Evolutionary conservation across 129 eudicot genomes (phyloP).

Genomic region (Smallanthus sonchifolius): DNA sequence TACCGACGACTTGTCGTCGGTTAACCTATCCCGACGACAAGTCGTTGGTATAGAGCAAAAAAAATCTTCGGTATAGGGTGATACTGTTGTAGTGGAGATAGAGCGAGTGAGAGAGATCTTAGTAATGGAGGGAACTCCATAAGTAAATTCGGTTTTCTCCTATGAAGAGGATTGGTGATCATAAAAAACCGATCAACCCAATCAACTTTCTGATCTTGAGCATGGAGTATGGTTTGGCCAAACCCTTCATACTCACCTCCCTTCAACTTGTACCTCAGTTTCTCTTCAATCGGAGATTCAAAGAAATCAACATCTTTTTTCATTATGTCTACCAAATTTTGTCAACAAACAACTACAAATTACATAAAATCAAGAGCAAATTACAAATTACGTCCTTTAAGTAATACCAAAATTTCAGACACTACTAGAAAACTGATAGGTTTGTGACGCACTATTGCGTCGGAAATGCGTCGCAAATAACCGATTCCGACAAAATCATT

Average conservation of each 20-base stretch:
- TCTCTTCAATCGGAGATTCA: constrained; percentile 49
- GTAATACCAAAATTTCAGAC: too few relatives aligned
- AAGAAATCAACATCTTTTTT: constrained; percentile 43
- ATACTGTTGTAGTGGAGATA: neutral
- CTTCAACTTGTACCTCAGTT: constrained; percentile 30
- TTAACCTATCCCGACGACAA: too few relatives aligned
- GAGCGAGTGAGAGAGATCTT: constrained; percentile 20
- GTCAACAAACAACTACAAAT: constrained; percentile 47
- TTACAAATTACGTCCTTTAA: too few relatives aligned
- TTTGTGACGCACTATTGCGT: too few relatives aligned
- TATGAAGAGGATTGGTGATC: constrained; percentile 42
- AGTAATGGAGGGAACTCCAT: constrained; percentile 42
- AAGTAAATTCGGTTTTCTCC: constrained; percentile 47
- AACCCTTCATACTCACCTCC: constrained; percentile 54
- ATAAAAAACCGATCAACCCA: constrained; percentile 56
- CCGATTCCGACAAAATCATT: too few relatives aligned
- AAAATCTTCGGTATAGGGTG: too few relatives aligned
- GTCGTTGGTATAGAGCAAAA: too few relatives aligned
- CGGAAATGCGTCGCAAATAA: too few relatives aligned
- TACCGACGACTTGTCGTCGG: too few relatives aligned
- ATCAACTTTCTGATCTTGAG: constrained; percentile 34
- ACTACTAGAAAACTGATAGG: too few relatives aligned
- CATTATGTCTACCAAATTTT: constrained; percentile 40
- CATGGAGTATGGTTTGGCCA: constrained; percentile 39
- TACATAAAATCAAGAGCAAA: neutral